Base-by-base conservation (phyloP, 2,329 filamentous ascomycete genomes). In the Dactylonectria estremocensis region DNA sequence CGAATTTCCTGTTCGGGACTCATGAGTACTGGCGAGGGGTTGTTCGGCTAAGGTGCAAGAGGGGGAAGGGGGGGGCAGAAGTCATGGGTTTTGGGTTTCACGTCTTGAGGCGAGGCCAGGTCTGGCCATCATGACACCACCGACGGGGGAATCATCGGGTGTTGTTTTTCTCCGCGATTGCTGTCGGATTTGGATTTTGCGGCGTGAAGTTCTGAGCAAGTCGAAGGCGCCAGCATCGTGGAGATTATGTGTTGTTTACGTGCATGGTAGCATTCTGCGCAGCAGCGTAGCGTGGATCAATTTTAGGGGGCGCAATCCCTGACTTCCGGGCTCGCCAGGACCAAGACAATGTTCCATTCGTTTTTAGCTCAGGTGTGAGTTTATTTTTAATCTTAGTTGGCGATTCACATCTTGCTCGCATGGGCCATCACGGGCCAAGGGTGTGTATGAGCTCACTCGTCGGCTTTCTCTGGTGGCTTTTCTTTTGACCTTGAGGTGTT, bases 1-100 rank as follows among this genome's bases (percentile, higher is more conserved):
- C 74, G 74, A 55, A 58, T 76, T 76, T 69, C 74, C 70, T 61
- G 59, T 75, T 72, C 64, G 67, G 72, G 64, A 59, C 58, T 48
- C 60, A 57, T 40, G n/a, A 31, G 64, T 64, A 46, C 65, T 59
- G 57, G 20, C 61, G 46, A 58, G 20, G 45, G 60, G 40, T 11
- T 37, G 18, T 10, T 62, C 22, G 31, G 60, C 37, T 35, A 49
- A 56, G 49, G 43, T 18, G 18, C 31, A 9, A 24, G 40, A 54
- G 22, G 43, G 33, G 18, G 7, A 9, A 22, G 40, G 49, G n/a
- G 33, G 24, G 18, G 7, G 24, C 5, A n/a, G 43, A 45, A 13
- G 52, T 18, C 28, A 48, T 31, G 46, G 40, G 54, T 37, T 55
- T 16, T n/a, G 18, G 18, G 52, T 53, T 57, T 62, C 35, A 46